Evolutionary conservation across 106 monocot genomes (phyloP).

Genomic region (Allium cepa): DNA sequence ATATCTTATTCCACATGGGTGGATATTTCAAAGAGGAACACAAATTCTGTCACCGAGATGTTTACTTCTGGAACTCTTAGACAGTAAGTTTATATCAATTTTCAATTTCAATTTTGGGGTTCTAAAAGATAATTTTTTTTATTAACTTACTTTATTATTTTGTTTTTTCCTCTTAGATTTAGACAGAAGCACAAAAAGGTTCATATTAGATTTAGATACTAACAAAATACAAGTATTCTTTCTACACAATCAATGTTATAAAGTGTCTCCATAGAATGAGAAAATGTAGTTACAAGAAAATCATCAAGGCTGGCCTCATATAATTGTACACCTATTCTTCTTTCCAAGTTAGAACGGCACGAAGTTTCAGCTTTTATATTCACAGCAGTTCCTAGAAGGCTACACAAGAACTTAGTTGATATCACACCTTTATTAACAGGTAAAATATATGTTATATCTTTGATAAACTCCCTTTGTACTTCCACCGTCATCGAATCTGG

Average conservation of each 20-base stretch:
- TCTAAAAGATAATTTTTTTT: too few relatives aligned
- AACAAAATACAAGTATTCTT: conserved; percentile 25
- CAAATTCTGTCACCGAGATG: too few relatives aligned
- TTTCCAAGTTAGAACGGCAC: conserved; percentile 19
- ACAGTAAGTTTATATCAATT: too few relatives aligned
- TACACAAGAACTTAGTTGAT: conserved; percentile 22
- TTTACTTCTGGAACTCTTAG: too few relatives aligned
- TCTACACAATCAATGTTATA: conserved; percentile 29
- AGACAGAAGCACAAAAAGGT: too few relatives aligned
- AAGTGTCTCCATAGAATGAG: conserved; percentile 27
- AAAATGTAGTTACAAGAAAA: conserved; percentile 22
- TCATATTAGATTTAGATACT: too few relatives aligned
- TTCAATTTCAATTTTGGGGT: too few relatives aligned
- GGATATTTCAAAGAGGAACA: too few relatives aligned
- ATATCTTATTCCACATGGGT: too few relatives aligned
- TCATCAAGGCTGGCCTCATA: conserved; percentile 23
- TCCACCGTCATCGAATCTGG: conserved; percentile 1
- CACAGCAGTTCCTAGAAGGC: conserved; percentile 19
- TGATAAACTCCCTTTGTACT: conserved; percentile 18
- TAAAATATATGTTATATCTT: conserved; percentile 16
- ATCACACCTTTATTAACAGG: conserved; percentile 14
- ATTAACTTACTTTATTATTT: too few relatives aligned
- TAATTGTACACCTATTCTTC: conserved; percentile 24
- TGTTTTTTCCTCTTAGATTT: too few relatives aligned
- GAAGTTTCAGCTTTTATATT: conserved; percentile 12